phyloP scores from a whole-genome alignment of 352 stramenopile species.

The Phytopythium sindhum region DNA sequence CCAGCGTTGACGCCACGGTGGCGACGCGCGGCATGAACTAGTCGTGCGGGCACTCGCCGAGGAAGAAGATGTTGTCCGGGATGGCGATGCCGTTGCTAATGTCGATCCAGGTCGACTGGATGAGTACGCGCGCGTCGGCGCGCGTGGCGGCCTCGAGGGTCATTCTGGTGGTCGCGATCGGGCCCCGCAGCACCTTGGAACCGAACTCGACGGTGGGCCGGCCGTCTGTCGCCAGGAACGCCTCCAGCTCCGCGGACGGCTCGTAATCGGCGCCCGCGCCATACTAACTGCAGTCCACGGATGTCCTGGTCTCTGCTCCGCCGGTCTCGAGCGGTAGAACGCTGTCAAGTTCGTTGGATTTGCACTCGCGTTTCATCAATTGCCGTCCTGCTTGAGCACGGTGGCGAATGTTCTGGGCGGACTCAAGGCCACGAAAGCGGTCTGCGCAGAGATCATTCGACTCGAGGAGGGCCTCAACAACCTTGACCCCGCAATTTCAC shows the following conservation, averaged over 20 bases:
- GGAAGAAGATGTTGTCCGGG: constrained; percentile 56
- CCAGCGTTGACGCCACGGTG: constrained; percentile 72
- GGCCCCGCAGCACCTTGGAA: constrained; percentile 89
- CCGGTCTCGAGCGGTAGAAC: too few species aligned
- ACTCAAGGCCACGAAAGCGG: not conserved
- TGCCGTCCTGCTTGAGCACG: not conserved
- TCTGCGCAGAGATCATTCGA: not conserved
- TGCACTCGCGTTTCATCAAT: too few species aligned
- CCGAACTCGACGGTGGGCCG: constrained; percentile 92
- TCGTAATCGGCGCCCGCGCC: constrained; percentile 40
- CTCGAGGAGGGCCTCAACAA: not conserved
- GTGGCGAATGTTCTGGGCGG: not conserved
- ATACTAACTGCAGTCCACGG: too few species aligned
- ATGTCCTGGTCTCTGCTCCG: too few species aligned
- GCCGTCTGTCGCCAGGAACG: constrained; percentile 51
- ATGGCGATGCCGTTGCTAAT: constrained; percentile 50
- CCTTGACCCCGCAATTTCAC: not conserved
- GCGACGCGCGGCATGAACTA: constrained; percentile 89
- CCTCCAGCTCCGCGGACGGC: constrained; percentile 47
- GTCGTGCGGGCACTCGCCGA: constrained; percentile 79
- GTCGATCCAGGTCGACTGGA: constrained; percentile 89
- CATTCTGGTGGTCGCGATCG: constrained; percentile 67
- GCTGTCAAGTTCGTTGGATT: too few species aligned
- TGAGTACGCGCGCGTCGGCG: constrained; percentile 73
- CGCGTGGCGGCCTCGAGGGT: constrained; percentile 78